Percentiles rank a stretch among this genome's conserved stretches.
Evolutionary conservation across 306 rosid genomes (phyloP).

Genomic region (Aeschynomene evenia): DNA sequence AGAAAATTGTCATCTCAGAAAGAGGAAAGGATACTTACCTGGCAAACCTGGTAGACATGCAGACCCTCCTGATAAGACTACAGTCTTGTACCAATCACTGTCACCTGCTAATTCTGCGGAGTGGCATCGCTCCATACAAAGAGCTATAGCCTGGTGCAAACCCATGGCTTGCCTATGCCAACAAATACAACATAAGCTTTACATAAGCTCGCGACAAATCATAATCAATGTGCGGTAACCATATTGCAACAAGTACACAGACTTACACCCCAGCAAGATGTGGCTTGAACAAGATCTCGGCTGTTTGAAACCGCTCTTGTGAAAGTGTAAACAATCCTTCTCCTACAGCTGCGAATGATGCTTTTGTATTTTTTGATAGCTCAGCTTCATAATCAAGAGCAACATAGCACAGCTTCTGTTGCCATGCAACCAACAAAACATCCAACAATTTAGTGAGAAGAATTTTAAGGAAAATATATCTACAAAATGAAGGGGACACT

Average conservation of each 20-base stretch:
- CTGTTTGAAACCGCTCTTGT: constrained; percentile 88
- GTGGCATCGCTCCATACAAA: constrained; percentile 79
- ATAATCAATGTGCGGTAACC: neutral
- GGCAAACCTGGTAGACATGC: constrained; percentile 91
- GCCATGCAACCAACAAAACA: constrained; percentile 27
- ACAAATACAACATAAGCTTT: constrained; percentile 26
- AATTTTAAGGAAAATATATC: constrained; percentile 1
- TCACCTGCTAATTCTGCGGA: constrained; percentile 61
- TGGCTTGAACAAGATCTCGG: constrained; percentile 83
- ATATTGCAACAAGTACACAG: neutral
- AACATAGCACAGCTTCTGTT: constrained; percentile 82
- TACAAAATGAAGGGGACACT: constrained; percentile 2
- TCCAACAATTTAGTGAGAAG: constrained; percentile 24
- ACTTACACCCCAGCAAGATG: constrained; percentile 83
- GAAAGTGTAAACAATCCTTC: constrained; percentile 83
- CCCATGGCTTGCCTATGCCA: constrained; percentile 72
- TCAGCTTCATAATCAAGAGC: constrained; percentile 91
- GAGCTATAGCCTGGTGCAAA: constrained; percentile 86
- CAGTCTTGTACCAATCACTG: constrained; percentile 74
- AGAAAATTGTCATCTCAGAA: neutral
- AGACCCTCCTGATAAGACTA: constrained; percentile 77
- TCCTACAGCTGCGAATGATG: constrained; percentile 60
- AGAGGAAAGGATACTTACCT: constrained; percentile 42
- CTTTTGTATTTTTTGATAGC: constrained; percentile 58
- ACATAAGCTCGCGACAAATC: neutral